phyloP scores from a whole-genome alignment of 495 filamentous ascomycete genomes.

The Aspergillus ellipticus region DNA sequence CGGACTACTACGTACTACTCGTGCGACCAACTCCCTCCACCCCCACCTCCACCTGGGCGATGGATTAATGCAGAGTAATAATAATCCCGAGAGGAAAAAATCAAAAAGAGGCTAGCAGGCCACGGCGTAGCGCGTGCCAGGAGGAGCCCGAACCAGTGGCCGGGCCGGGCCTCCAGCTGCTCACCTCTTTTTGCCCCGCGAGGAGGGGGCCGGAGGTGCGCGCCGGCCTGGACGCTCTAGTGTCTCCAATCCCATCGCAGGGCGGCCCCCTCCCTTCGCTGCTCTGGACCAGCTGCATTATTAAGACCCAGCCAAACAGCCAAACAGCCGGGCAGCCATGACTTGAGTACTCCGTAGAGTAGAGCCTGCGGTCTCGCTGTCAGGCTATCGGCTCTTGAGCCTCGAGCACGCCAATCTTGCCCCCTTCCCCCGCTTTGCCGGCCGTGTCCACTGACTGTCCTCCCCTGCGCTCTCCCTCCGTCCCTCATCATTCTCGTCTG shows the following conservation, averaged over 20 bases:
- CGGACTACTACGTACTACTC: no score
- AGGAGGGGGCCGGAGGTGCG: background rate
- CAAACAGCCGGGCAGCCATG: no score
- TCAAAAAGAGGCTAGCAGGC: no score
- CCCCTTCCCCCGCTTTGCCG: conserved; percentile 8
- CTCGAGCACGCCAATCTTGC: background rate
- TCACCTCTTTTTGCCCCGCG: background rate
- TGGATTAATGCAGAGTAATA: no score
- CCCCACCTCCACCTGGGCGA: no score
- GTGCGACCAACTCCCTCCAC: no score
- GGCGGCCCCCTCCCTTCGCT: background rate
- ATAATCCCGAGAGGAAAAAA: no score
- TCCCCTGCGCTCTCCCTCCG: no score
- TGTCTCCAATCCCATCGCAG: background rate
- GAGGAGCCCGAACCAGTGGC: no score
- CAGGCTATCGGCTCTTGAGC: background rate
- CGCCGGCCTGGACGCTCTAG: background rate
- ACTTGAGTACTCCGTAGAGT: no score
- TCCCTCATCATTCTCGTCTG: background rate
- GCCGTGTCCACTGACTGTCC: background rate
- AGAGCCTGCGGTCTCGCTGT: background rate
- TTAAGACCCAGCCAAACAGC: background rate
- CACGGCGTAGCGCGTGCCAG: no score
- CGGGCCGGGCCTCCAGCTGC: no score
- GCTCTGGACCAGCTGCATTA: background rate